Evolutionary conservation across 192 early-diverging fungal species (phyloP).

Genomic region (Backusella tuberculispora): DNA sequence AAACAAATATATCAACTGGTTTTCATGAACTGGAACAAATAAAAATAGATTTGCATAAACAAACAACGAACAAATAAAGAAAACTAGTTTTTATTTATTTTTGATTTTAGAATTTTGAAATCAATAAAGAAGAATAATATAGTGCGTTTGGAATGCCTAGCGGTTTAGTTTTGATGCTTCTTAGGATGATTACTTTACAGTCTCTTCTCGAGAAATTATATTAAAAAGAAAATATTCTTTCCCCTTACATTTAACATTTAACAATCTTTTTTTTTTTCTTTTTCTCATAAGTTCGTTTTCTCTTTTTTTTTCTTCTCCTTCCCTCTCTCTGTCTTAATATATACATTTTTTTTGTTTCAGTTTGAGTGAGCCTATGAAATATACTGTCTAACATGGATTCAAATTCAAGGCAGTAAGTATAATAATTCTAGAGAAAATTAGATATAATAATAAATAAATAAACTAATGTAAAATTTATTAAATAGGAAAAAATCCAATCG

Average conservation of each 20-base stretch:
- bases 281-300: background rate
- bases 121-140: background rate
- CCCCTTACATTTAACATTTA: slow-evolving; percentile 17
- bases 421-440: background rate
- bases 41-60: background rate
- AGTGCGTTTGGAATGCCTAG: background rate
- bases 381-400: background rate
- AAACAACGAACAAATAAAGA: background rate
- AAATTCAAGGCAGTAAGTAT: background rate
- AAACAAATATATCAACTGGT: background rate
- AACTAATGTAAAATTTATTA: background rate
- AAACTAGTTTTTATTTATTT: background rate
- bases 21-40: background rate
- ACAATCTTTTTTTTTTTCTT: background rate
- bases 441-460: background rate
- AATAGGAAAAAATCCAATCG: slow-evolving; percentile 11
- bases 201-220: slow-evolving; percentile 16
- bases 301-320: background rate
- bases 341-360: background rate
- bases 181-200: background rate
- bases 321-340: slow-evolving; percentile 1
- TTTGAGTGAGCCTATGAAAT: background rate
- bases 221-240: slow-evolving; percentile 10
- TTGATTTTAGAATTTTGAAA: slow-evolving; percentile 1
- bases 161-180: background rate